Percentiles rank a stretch among this genome's conserved stretches.
phyloP scores from a whole-genome alignment of 2,329 filamentous ascomycete genomes.

The Claviceps maximensis region DNA sequence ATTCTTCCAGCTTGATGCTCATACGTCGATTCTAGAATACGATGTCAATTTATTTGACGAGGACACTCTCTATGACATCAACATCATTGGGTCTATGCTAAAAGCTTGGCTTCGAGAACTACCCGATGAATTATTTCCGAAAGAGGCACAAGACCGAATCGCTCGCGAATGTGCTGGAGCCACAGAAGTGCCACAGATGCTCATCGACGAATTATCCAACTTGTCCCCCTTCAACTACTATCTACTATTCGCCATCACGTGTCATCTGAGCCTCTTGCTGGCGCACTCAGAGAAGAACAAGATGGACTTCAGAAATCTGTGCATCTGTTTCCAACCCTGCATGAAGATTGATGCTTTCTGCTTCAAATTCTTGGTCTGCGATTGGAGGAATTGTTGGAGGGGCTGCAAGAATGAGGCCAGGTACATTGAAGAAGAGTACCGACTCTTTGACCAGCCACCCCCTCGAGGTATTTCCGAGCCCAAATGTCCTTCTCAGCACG shows the following conservation, averaged over 20 bases:
- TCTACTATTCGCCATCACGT: constrained; percentile 91
- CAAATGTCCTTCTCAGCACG: constrained; percentile 15
- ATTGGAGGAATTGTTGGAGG: constrained; percentile 96
- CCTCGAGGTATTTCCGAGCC: constrained; percentile 34
- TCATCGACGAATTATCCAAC: constrained; percentile 84
- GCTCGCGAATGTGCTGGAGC: constrained; percentile 67
- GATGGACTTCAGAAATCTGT: constrained; percentile 93
- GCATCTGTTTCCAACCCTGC: constrained; percentile 93
- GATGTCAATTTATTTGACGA: constrained; percentile 87
- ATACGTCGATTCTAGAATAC: constrained; percentile 39
- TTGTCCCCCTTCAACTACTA: constrained; percentile 98
- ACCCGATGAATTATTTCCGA: constrained; percentile 89
- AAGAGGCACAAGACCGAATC: constrained; percentile 66
- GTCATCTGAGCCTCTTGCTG: constrained; percentile 81
- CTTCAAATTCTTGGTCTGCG: constrained; percentile 87
- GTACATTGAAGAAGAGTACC: constrained; percentile 59
- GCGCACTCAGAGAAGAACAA: constrained; percentile 93
- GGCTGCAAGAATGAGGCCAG: constrained; percentile 83
- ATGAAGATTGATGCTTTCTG: constrained; percentile 93
- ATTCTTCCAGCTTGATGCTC: neutral
- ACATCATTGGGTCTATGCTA: constrained; percentile 90
- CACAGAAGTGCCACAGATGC: constrained; percentile 67
- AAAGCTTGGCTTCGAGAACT: constrained; percentile 92
- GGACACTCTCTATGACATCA: constrained; percentile 83
- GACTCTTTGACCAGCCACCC: constrained; percentile 43